These are phyloP conservation scores for Corinectria fuckeliana DNA, from an alignment of 2,329 filamentous ascomycete species.

Conservation along the genomic window DNA sequence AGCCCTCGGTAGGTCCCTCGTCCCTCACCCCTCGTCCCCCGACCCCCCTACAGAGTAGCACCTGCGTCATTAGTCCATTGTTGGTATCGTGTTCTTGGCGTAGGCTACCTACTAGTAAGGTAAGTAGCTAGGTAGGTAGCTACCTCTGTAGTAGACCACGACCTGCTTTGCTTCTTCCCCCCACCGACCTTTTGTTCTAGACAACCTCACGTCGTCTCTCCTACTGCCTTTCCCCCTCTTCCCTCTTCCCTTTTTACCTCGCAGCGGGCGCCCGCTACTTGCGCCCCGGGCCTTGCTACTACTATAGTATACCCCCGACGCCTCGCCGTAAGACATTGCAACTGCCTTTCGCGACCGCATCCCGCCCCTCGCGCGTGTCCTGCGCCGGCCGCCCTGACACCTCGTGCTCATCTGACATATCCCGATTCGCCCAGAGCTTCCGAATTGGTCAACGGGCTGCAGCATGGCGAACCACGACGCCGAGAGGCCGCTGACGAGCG, in stretches of 20 bases:
- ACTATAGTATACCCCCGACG: not conserved
- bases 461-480: constrained; percentile 33
- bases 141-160: no score
- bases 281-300: not conserved
- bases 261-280: not conserved
- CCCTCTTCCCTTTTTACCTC: not conserved
- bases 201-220: not conserved
- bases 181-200: not conserved
- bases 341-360: constrained; percentile 19
- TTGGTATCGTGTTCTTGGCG: not conserved
- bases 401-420: not conserved
- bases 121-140: no score
- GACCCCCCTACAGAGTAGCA: constrained; percentile 26
- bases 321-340: constrained; percentile 9
- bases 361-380: constrained; percentile 8
- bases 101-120: not conserved
- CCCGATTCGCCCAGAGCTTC: not conserved
- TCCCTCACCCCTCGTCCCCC: constrained; percentile 1
- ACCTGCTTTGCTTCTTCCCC: not conserved
- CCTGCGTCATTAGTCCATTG: constrained; percentile 28
- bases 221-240: not conserved
- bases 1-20: constrained; percentile 4
- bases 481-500: constrained; percentile 36
- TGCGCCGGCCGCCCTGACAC: not conserved
- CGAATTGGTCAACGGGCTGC: constrained; percentile 2